A percentile compares a stretch with the other conserved stretches of the same genome.
phyloP scores from a whole-genome alignment of 495 filamentous ascomycete genomes.

The Xylaria telfairii region DNA sequence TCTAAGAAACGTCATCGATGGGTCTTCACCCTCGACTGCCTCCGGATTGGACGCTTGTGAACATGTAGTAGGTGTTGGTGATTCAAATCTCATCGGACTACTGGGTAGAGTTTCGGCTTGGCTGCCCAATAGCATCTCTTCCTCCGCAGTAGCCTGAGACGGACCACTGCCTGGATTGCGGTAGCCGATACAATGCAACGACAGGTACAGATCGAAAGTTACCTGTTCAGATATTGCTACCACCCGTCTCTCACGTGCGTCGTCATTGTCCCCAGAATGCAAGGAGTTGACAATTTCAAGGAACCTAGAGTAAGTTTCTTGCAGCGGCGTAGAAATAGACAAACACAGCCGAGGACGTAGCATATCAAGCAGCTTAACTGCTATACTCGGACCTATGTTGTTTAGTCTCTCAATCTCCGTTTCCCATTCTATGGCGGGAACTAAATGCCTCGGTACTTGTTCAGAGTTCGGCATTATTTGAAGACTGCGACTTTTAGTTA shows the following conservation, averaged over 20 bases:
- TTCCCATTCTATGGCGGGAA: slow-evolving; percentile 29
- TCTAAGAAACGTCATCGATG: slow-evolving; percentile 36
- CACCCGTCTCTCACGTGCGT: slow-evolving; percentile 14
- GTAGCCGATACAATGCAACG: slow-evolving; percentile 32
- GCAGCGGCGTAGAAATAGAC: slow-evolving; percentile 22
- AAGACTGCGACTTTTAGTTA: slow-evolving; percentile 30
- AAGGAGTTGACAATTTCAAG: slow-evolving; percentile 16
- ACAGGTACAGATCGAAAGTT: slow-evolving; percentile 36
- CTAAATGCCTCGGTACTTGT: neutral
- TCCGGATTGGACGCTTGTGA: slow-evolving; percentile 26
- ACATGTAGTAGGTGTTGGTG: slow-evolving; percentile 19
- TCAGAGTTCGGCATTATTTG: slow-evolving; percentile 28
- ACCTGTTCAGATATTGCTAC: slow-evolving; percentile 27
- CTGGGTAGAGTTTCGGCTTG: slow-evolving; percentile 30
- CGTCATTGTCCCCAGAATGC: neutral
- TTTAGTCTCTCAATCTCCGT: slow-evolving; percentile 29
- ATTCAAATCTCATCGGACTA: slow-evolving; percentile 27
- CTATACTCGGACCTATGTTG: slow-evolving; percentile 24
- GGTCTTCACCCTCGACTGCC: slow-evolving; percentile 30
- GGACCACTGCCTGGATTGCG: slow-evolving; percentile 20
- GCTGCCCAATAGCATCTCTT: slow-evolving; percentile 33
- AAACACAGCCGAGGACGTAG: slow-evolving; percentile 18
- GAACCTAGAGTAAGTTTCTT: slow-evolving; percentile 27
- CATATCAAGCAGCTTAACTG: slow-evolving; percentile 24
- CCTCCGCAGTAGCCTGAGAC: slow-evolving; percentile 17